Conservation (phyloP, 257 asterid genomes). For the Jacaranda mimosifolia region DNA sequence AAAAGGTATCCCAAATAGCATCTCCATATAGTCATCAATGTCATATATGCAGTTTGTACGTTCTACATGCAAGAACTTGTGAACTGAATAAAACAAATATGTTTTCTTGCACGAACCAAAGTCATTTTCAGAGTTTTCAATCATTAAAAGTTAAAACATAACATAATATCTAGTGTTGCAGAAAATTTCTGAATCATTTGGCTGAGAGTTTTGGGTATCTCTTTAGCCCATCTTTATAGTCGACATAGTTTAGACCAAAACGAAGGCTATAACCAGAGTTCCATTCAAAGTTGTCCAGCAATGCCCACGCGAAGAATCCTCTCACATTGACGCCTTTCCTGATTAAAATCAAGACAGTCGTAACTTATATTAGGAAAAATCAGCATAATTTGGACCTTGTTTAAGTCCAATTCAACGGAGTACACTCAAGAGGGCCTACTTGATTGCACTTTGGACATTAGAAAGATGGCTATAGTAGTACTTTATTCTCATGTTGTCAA, state of each 20-base stretch:
- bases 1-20: constrained; percentile 80
- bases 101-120: neutral
- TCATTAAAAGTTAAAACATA: too few relatives aligned
- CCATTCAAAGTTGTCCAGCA: constrained; percentile 48
- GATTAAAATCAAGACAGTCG: neutral
- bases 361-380: too few relatives aligned
- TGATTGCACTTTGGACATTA: constrained; percentile 23
- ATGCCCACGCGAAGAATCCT: constrained; percentile 51
- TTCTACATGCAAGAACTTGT: neutral
- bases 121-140: neutral
- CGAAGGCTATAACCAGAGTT: constrained; percentile 39
- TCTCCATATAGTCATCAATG: constrained; percentile 60
- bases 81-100: neutral
- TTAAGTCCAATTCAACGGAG: neutral
- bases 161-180: neutral
- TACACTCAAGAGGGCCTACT: constrained; percentile 6
- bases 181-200: constrained; percentile 38
- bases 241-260: constrained; percentile 40
- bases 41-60: too few relatives aligned
- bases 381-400: neutral
- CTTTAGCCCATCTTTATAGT: constrained; percentile 32
- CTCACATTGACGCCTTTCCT: constrained; percentile 41
- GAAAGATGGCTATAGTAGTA: constrained; percentile 37
- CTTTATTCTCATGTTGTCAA: constrained; percentile 35
- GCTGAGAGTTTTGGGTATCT: constrained; percentile 46